Evolutionary conservation across 352 stramenopile species (phyloP), one percentile per base, ranked within the genome.

Genomic region (Pythium biforme): DNA sequence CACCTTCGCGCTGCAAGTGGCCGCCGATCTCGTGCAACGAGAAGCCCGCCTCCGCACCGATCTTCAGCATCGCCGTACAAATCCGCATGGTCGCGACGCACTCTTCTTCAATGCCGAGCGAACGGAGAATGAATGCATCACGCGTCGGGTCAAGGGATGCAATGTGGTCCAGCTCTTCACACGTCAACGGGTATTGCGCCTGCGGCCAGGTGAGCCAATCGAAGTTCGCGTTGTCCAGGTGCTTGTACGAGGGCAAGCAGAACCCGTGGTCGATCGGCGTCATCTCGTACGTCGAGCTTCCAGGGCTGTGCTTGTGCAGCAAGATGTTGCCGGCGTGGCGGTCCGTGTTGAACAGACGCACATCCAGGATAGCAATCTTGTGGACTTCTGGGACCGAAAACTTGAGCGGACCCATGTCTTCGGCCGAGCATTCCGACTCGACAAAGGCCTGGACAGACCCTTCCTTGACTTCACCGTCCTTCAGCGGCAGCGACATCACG

Each of bases 181-280:
- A 73, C 26, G 79, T 94, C 71, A 96, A 93, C 29, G 89, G 88
- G 67, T 92, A 90, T 63, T 96, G 88, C 19, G 89, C 83, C 59
- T 96, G 89, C 1, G 87, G 83, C 85, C 89, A 96, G 47, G 89
- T 74, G 50, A 96, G 73, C 88, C 88, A 95, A 68, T 96, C 89
- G 50, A 96, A 95, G 20, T 69, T 91, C 19, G 89, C 83, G 9
- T 75, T 76, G 51, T 93, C 87, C 31, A 96, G 52, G 52, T 95
- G 74, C 68, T 90, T 82, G 75, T 81, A 92, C 17, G 81, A 89
- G 14, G 89, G 89, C 27, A 96, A 70, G 51, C 81, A 92, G 45
- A 95, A 92, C n/a, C 86, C 89, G 66, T 96, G 89, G 59, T 95
- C 87, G 65, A 95, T 95, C 25, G 87, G 85, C 26, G 83, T 92